phyloP scores from a whole-genome alignment of 2,329 filamentous ascomycete species.

The Xylaria digitata region DNA sequence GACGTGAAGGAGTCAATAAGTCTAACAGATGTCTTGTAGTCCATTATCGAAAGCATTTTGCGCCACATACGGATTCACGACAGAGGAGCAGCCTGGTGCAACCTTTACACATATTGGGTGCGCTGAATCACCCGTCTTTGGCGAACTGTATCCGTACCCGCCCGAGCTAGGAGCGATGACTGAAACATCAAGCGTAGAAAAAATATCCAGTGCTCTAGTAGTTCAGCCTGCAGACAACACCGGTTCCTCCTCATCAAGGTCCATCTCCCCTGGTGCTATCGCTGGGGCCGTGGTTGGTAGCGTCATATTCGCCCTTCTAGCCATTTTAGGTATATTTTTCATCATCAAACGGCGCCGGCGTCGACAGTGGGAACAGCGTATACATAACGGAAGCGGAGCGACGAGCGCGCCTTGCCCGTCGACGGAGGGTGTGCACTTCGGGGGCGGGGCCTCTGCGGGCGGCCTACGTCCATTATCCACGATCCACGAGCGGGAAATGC shows the following conservation, averaged over 20 bases:
- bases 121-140: slow-evolving; percentile 41
- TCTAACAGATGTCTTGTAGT: slow-evolving; percentile 32
- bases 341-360: slow-evolving; percentile 9
- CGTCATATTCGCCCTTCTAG: slow-evolving; percentile 8
- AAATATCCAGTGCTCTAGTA: background rate
- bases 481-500: slow-evolving; percentile 40
- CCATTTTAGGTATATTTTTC: background rate
- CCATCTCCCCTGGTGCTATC: slow-evolving; percentile 21
- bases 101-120: slow-evolving; percentile 47
- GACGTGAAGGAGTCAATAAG: background rate
- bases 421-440: slow-evolving; percentile 8
- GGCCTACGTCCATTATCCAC: slow-evolving; percentile 38
- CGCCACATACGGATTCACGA: slow-evolving; percentile 45
- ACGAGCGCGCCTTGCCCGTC: background rate
- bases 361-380: background rate
- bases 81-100: slow-evolving; percentile 34
- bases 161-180: slow-evolving; percentile 40
- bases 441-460: slow-evolving; percentile 14
- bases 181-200: background rate
- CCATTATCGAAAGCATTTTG: slow-evolving; percentile 42
- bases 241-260: slow-evolving; percentile 10
- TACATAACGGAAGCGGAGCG: no score
- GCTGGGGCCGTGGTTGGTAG: slow-evolving; percentile 25
- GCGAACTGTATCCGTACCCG: slow-evolving; percentile 47
- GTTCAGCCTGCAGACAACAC: slow-evolving; percentile 1